A percentile compares a stretch with the other conserved stretches of the same genome.
phyloP scores from a whole-genome alignment of 2,329 filamentous ascomycete genomes.

The Epichloe hybrida region DNA sequence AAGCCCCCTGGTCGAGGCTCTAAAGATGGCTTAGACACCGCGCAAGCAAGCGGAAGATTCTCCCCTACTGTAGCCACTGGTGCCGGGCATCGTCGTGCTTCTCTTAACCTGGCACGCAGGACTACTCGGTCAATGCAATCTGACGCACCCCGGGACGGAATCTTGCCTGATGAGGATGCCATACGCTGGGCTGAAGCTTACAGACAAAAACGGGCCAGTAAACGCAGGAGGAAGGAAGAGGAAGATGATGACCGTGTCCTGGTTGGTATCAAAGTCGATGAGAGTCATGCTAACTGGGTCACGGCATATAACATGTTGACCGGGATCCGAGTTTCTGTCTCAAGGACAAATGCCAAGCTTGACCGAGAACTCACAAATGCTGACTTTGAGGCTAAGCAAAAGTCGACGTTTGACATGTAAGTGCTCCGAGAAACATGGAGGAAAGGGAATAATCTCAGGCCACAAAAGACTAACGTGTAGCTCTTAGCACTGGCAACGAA shows the following conservation, averaged over 20 bases:
- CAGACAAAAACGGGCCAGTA: constrained; percentile 79
- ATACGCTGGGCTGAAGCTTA: constrained; percentile 86
- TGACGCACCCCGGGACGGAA: constrained; percentile 70
- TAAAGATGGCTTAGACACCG: constrained; percentile 56
- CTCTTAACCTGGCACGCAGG: constrained; percentile 67
- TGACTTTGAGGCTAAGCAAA: constrained; percentile 89
- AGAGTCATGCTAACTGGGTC: constrained; percentile 93
- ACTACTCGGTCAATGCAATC: constrained; percentile 77
- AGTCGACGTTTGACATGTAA: constrained; percentile 97
- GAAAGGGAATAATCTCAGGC: not conserved
- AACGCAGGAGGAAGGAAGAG: constrained; percentile 67
- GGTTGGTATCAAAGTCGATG: constrained; percentile 94
- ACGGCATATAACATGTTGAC: constrained; percentile 99
- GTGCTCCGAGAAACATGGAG: constrained; percentile 18
- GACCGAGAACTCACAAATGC: constrained; percentile 79
- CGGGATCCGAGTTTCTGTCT: constrained; percentile 93
- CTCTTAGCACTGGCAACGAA: constrained; percentile 74
- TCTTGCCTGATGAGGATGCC: constrained; percentile 79
- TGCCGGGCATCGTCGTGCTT: constrained; percentile 55
- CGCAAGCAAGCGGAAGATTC: constrained; percentile 64
- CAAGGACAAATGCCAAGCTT: constrained; percentile 90
- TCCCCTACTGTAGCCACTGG: constrained; percentile 49
- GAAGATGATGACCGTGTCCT: constrained; percentile 90
- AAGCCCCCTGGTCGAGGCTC: constrained; percentile 54
- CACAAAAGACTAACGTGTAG: not conserved